Conservation (phyloP, 1,139 yeast species). For the Wickerhamomyces sp. region DNA sequence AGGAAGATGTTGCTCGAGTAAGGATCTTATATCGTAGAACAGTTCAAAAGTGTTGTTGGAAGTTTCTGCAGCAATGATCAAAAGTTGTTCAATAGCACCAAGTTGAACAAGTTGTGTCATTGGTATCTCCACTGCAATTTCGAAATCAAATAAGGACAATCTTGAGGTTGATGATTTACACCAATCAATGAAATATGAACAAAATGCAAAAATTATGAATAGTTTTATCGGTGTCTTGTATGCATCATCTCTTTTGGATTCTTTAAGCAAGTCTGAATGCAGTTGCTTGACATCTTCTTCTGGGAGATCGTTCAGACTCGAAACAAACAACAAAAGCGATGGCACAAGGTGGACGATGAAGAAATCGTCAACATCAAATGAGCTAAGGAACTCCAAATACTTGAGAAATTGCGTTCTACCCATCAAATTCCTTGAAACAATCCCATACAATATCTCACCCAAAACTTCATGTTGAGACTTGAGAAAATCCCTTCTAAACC, state of each 20-base stretch:
- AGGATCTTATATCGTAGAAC: slow-evolving; percentile 61
- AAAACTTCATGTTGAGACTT: slow-evolving; percentile 66
- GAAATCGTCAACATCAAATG: slow-evolving; percentile 53
- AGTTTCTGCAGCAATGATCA: slow-evolving; percentile 68
- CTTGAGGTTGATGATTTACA: slow-evolving; percentile 47
- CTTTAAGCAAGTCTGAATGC: slow-evolving; percentile 29
- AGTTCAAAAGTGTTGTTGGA: slow-evolving; percentile 38
- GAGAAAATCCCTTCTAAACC: slow-evolving; percentile 57
- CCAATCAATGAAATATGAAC: slow-evolving; percentile 66
- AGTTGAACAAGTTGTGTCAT: slow-evolving; percentile 47
- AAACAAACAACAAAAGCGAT: slow-evolving; percentile 42
- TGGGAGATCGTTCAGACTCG: slow-evolving; percentile 26
- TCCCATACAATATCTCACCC: slow-evolving; percentile 58
- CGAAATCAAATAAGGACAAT: slow-evolving; percentile 38
- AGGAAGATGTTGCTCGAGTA: slow-evolving; percentile 65
- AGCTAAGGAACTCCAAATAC: slow-evolving; percentile 36
- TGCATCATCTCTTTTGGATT: slow-evolving; percentile 32
- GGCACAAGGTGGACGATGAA: slow-evolving; percentile 65
- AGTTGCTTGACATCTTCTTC: slow-evolving; percentile 32
- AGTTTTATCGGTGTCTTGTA: slow-evolving; percentile 54
- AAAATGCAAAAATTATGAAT: slow-evolving; percentile 53
- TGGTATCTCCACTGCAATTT: slow-evolving; percentile 42
- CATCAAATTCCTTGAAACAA: slow-evolving; percentile 35
- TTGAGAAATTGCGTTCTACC: slow-evolving; percentile 35
- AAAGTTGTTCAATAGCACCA: slow-evolving; percentile 79